Evolutionary conservation across 495 filamentous ascomycete species (phyloP), one percentile per base, ranked within the genome.

Genomic region (Arthonia radiata): DNA sequence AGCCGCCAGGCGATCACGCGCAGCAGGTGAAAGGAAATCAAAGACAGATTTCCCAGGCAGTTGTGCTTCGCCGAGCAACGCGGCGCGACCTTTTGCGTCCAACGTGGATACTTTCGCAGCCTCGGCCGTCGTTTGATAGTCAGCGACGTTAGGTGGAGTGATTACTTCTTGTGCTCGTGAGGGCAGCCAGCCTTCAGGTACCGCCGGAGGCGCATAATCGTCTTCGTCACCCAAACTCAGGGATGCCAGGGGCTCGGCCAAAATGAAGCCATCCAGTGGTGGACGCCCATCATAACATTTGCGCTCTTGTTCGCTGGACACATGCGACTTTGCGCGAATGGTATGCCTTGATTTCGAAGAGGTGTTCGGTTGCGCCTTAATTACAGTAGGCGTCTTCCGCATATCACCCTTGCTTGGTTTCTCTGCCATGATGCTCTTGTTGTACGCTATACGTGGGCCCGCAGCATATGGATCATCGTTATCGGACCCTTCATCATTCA

Each of bases 401-500:
- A 79, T 89, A 27, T 82, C 74, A 3, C 72, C 72, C 15, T 77
- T 82, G n/a, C n/a, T n/a, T n/a, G n/a, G n/a, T n/a, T n/a, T n/a
- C n/a, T n/a, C n/a, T n/a, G n/a, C n/a, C n/a, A n/a, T n/a, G 40
- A 94, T 70, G 3, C 67, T 59, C 25, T 67, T 58, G 37, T 78
- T 91, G 44, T 91, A 92, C n/a, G 72, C 77, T 42, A 90, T 82
- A 39, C 67, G 67, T 5, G 86, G 86, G 0, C 86, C 82, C 13
- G 94, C 63, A 24, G 77, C 76, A 48, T 93, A 94, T 0, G 77
- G 76, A 39, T 94, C 89, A 40, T 93, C 86, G 30, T 94, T 82
- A 38, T 94, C 86, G n/a, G 86, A 93, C 3, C 80, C 83, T 11
- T 70, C 90, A 33, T 94, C 86, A 39, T 94, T 97, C 27, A 97